Percentiles rank a stretch among this genome's conserved stretches.
Conservation (phyloP, 257 asterid genomes). For the Buddleja alternifolia region DNA sequence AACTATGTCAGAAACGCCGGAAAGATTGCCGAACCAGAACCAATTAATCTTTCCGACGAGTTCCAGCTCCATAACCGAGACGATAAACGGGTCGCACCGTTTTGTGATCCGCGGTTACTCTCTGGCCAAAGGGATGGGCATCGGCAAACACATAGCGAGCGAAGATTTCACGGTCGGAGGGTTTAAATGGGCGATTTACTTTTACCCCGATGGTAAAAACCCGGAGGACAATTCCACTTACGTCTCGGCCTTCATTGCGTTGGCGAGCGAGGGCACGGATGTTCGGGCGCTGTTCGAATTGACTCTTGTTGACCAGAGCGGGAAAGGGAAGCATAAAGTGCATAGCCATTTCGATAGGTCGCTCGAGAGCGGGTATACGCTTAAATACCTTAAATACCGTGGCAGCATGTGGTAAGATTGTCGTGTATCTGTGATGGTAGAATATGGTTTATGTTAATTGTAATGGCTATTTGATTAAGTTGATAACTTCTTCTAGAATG, state of each 20-base stretch:
- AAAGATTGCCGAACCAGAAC: slow-evolving; percentile 14
- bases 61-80: slow-evolving; percentile 64
- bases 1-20: slow-evolving; percentile 30
- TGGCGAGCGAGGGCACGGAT: slow-evolving; percentile 76
- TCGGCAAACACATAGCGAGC: slow-evolving; percentile 72
- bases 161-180: slow-evolving; percentile 72
- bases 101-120: slow-evolving; percentile 74
- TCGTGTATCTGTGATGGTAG: not conserved
- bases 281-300: slow-evolving; percentile 79
- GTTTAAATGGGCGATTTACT: slow-evolving; percentile 74
- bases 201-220: slow-evolving; percentile 71
- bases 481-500: too few relatives aligned
- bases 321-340: slow-evolving; percentile 71
- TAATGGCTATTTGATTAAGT: too few relatives aligned
- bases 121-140: slow-evolving; percentile 71
- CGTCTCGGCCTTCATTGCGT: slow-evolving; percentile 65
- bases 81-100: slow-evolving; percentile 65
- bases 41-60: slow-evolving; percentile 47
- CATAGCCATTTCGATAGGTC: slow-evolving; percentile 79
- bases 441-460: too few relatives aligned
- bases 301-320: slow-evolving; percentile 75
- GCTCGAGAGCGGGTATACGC: slow-evolving; percentile 71
- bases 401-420: slow-evolving; percentile 66
- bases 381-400: slow-evolving; percentile 55
- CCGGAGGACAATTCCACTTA: slow-evolving; percentile 64